Percentiles rank a stretch among this genome's conserved stretches.
Conservation (phyloP, 768 basidiomycete genomes). For the Suillus occidentalis region DNA sequence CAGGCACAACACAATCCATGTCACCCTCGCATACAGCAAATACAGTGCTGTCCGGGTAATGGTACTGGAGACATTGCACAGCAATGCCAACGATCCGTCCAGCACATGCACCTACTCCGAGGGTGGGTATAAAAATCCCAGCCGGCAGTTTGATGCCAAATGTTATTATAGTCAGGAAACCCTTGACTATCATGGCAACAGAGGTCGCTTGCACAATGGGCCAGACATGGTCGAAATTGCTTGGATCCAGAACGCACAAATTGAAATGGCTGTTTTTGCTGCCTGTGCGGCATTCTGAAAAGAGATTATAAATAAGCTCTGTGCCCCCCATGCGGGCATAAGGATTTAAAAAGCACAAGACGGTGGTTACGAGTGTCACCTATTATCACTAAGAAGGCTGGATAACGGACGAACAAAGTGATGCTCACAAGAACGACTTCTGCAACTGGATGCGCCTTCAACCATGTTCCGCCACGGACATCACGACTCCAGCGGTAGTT, state of each 20-base stretch:
- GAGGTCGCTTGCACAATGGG: constrained; percentile 64
- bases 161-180: constrained; percentile 77
- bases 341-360: constrained; percentile 82
- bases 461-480: constrained; percentile 79
- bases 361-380: constrained; percentile 78
- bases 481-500: constrained; percentile 88
- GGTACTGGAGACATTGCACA: constrained; percentile 74
- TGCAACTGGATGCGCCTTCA: constrained; percentile 72
- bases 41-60: constrained; percentile 56
- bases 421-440: constrained; percentile 78
- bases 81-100: constrained; percentile 83
- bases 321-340: constrained; percentile 94
- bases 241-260: constrained; percentile 70
- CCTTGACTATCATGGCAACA: constrained; percentile 82
- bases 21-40: constrained; percentile 68
- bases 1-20: constrained; percentile 79
- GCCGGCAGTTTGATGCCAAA: constrained; percentile 92
- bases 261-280: constrained; percentile 56
- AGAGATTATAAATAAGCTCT: constrained; percentile 89
- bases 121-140: constrained; percentile 95
- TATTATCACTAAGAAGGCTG: constrained; percentile 30
- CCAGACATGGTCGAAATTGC: constrained; percentile 54
- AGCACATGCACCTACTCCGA: constrained; percentile 92
- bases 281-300: constrained; percentile 76
- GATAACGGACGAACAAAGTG: constrained; percentile 2